Conservation (phyloP, 371 early-diverging fungal species). For the Mortierella sp. region DNA sequence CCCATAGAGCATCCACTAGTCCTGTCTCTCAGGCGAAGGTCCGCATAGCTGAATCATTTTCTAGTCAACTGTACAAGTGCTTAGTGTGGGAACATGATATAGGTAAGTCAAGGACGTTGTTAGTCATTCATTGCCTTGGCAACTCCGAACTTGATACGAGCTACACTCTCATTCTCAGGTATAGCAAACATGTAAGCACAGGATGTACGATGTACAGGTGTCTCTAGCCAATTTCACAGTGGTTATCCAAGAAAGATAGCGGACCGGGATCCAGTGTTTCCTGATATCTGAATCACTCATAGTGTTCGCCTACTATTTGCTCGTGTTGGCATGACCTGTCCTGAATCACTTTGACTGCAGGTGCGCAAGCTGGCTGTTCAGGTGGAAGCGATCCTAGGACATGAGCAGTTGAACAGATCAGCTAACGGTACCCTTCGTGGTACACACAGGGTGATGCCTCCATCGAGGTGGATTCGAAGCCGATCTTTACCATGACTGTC, state of each 20-base stretch:
- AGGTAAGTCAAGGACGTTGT: not conserved
- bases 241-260: not conserved
- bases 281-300: not conserved
- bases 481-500: slow-evolving; percentile 4
- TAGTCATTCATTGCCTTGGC: slow-evolving; percentile 66
- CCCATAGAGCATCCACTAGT: slow-evolving; percentile 12
- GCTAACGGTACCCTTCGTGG: not conserved
- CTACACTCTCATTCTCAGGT: slow-evolving; percentile 87
- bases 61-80: slow-evolving; percentile 48
- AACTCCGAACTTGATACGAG: slow-evolving; percentile 76
- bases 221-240: slow-evolving; percentile 74
- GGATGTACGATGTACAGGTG: slow-evolving; percentile 78
- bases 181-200: slow-evolving; percentile 80
- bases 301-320: slow-evolving; percentile 72
- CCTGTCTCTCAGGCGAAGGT: slow-evolving; percentile 59
- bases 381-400: slow-evolving; percentile 74
- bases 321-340: slow-evolving; percentile 94
- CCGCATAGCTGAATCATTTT: slow-evolving; percentile 87
- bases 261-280: not conserved
- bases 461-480: not conserved
- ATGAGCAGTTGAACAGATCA: not conserved
- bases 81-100: not conserved
- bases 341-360: slow-evolving; percentile 90
- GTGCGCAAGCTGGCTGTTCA: slow-evolving; percentile 87
- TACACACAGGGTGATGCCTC: not conserved